phyloP scores from a whole-genome alignment of 768 basidiomycete genomes.

The Tulasnella sp. region DNA sequence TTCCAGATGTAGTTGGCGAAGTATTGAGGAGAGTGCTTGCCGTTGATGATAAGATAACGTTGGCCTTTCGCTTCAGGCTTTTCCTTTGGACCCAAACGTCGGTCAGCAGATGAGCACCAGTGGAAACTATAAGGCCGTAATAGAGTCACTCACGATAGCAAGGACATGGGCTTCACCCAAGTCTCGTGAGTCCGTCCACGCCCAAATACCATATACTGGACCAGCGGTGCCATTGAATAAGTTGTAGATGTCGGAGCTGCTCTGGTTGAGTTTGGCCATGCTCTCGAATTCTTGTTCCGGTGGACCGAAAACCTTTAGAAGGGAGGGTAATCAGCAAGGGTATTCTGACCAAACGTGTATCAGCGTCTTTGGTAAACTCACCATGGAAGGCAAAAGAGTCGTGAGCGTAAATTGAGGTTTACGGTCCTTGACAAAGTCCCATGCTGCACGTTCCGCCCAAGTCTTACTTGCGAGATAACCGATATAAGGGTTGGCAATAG shows the following conservation, averaged over 20 bases:
- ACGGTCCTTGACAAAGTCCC: constrained; percentile 39
- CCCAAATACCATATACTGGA: background rate
- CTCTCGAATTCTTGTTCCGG: constrained; percentile 16
- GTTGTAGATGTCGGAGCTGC: background rate
- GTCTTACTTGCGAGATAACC: constrained; percentile 57
- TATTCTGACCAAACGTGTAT: background rate
- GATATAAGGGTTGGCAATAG: background rate
- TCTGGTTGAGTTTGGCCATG: constrained; percentile 14
- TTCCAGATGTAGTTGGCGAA: constrained; percentile 7
- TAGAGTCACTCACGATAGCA: constrained; percentile 20
- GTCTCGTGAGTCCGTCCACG: constrained; percentile 30
- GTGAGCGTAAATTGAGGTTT: constrained; percentile 42
- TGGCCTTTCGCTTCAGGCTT: constrained; percentile 8
- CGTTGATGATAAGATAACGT: constrained; percentile 19
- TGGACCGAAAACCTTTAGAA: constrained; percentile 15
- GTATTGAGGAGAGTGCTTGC: constrained; percentile 15
- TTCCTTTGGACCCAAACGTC: background rate
- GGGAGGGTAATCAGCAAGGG: background rate
- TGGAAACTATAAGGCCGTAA: background rate
- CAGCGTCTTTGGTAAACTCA: constrained; percentile 22
- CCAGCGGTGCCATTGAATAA: constrained; percentile 12
- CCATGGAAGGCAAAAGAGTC: constrained; percentile 49
- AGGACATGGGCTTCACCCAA: constrained; percentile 28
- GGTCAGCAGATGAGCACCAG: background rate
- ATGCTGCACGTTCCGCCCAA: constrained; percentile 55